Evolutionary conservation across 176 grass and related monocot species (phyloP).

Genomic region (Oryza brachyantha): DNA sequence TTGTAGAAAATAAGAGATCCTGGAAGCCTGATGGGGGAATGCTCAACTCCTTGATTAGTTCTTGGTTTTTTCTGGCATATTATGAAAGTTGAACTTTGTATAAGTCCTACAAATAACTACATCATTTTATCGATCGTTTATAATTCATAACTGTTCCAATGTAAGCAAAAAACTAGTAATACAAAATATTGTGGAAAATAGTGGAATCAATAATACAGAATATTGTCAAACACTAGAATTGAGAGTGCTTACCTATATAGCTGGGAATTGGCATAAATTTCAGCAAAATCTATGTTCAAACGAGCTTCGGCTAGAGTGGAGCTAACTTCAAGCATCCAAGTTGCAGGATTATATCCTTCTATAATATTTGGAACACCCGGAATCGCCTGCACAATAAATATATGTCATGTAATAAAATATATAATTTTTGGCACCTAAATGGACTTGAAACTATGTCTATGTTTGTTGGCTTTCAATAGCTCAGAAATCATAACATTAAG

Average conservation of each 20-base stretch:
- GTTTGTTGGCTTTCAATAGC: neutral
- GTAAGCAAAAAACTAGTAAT: neutral
- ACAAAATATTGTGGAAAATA: slow-evolving; percentile 20
- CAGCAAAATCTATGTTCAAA: slow-evolving; percentile 66
- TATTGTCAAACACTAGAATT: slow-evolving; percentile 27
- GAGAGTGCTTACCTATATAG: slow-evolving; percentile 56
- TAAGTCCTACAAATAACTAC: neutral
- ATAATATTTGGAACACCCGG: slow-evolving; percentile 69
- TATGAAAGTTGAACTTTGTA: neutral
- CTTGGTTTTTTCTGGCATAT: slow-evolving; percentile 42
- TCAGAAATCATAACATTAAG: neutral
- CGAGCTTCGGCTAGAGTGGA: slow-evolving; percentile 52
- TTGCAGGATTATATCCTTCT: slow-evolving; percentile 86
- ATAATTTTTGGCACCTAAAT: neutral
- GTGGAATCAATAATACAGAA: slow-evolving; percentile 20
- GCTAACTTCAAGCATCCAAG: slow-evolving; percentile 88
- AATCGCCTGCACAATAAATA: slow-evolving; percentile 57
- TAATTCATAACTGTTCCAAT: neutral
- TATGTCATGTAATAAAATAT: neutral
- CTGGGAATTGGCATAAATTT: slow-evolving; percentile 68
- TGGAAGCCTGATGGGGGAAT: slow-evolving; percentile 43
- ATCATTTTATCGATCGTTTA: neutral
- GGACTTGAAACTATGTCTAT: neutral
- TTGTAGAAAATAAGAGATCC: slow-evolving; percentile 74
- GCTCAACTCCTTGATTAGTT: slow-evolving; percentile 79